Conservation (phyloP, 257 asterid species). For the Solanum chiquidenum region DNA sequence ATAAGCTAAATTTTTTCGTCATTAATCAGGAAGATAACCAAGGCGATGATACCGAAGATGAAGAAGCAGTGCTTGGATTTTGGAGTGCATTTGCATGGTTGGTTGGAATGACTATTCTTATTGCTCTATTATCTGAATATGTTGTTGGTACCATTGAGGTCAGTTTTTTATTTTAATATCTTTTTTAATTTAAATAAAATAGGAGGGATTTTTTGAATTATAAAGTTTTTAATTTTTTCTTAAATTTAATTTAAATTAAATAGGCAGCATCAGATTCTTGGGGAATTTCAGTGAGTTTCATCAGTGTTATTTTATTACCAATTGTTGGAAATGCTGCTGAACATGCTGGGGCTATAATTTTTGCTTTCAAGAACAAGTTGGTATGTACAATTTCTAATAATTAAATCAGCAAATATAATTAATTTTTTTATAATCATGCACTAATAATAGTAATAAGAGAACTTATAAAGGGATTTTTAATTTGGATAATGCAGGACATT, state of each 20-base stretch:
- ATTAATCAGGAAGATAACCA: constrained; percentile 21
- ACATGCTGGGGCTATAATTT: constrained; percentile 88
- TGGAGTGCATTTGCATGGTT: constrained; percentile 70
- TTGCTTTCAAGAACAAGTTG: constrained; percentile 87
- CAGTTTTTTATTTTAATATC: background rate
- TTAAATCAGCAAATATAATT: background rate
- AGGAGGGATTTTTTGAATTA: constrained; percentile 19
- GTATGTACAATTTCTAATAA: constrained; percentile 8
- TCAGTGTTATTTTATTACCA: constrained; percentile 77
- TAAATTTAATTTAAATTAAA: background rate
- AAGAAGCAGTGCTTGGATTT: constrained; percentile 50
- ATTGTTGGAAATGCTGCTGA: constrained; percentile 97
- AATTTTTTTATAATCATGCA: background rate
- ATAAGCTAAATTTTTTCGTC: background rate
- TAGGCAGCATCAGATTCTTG: constrained; percentile 73
- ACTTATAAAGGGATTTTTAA: background rate
- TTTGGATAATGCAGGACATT: constrained; percentile 14
- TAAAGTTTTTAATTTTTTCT: background rate
- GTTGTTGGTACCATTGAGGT: constrained; percentile 91
- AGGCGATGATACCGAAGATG: constrained; percentile 17
- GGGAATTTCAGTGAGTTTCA: constrained; percentile 82
- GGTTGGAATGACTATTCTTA: constrained; percentile 51
- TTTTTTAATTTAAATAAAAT: background rate
- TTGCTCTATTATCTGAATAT: constrained; percentile 75
- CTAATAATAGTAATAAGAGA: background rate